A percentile compares a stretch with the other conserved stretches of the same genome.
Conservation (phyloP, 2,329 filamentous ascomycete species). For the Phaeosphaeriaceae sp. region DNA sequence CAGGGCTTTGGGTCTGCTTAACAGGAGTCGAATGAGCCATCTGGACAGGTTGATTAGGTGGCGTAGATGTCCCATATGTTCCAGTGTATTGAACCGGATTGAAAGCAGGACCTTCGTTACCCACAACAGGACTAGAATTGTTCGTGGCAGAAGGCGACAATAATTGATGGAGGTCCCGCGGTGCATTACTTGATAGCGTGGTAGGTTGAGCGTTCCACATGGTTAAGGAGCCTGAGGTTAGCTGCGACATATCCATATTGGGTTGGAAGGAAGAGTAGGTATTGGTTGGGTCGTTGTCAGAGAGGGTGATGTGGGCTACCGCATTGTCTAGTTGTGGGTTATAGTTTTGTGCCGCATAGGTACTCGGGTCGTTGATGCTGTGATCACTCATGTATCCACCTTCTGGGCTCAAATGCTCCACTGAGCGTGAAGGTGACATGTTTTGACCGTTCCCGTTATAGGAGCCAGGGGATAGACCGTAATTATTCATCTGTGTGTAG, state of each 20-base stretch:
- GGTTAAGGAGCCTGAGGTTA: slow-evolving; percentile 35
- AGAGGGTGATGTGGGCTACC: slow-evolving; percentile 35
- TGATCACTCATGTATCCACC: slow-evolving; percentile 43
- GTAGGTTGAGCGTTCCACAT: slow-evolving; percentile 40
- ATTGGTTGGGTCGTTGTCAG: slow-evolving; percentile 29
- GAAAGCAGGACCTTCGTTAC: slow-evolving; percentile 33
- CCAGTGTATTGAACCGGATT: slow-evolving; percentile 26
- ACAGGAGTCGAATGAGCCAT: slow-evolving; percentile 35
- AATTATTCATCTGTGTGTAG: slow-evolving; percentile 34
- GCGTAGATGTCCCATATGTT: slow-evolving; percentile 29
- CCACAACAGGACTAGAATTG: slow-evolving; percentile 45
- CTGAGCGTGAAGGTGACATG: slow-evolving; percentile 47
- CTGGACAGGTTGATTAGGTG: slow-evolving; percentile 30
- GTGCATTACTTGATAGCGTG: slow-evolving; percentile 24
- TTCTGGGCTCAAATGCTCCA: slow-evolving; percentile 48
- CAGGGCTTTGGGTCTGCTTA: slow-evolving; percentile 47
- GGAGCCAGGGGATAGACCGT: slow-evolving; percentile 36
- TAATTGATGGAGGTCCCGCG: slow-evolving; percentile 39
- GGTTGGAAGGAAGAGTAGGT: slow-evolving; percentile 31
- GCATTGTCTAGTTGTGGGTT: slow-evolving; percentile 39
- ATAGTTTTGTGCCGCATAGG: slow-evolving; percentile 42
- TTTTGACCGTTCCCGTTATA: slow-evolving; percentile 39
- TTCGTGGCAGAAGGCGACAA: slow-evolving; percentile 46
- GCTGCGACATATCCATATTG: slow-evolving; percentile 34
- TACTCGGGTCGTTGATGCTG: slow-evolving; percentile 39